Evolutionary conservation across 805 yeast genomes (phyloP), one percentile per base, ranked within the genome.

Genomic region (Wickerhamomyces bovis): DNA sequence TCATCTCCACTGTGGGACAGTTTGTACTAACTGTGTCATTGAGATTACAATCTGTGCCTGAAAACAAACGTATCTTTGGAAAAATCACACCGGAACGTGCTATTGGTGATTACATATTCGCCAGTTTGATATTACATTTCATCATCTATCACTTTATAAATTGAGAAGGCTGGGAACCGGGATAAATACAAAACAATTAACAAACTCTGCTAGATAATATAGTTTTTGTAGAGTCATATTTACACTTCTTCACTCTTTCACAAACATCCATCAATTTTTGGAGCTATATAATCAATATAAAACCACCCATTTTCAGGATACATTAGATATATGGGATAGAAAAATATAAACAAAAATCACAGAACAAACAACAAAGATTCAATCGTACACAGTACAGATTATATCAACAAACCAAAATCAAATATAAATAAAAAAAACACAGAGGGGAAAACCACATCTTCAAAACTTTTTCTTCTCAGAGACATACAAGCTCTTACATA

Each of bases 1-100:
- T 94, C 63, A 78, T 85, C 46, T 72, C 89, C 20, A 87, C 97
- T 40, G 97, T 94, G 43, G 98, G 96, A 13, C 98, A 94, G 66
- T 94, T 94, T 64, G 98, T 94, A 22, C 76, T 94, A 52, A 80
- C 95, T 12, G 88, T 86, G 38, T 76, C 86, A 50, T 71, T 94
- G 60, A 76, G 98, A 60, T 75, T 92, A 60, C 97, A 90, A 62
- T 72, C 76, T 48, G 67, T 72, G 49, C 57, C 71, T 40, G 58
- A 60, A 44, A 73, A 71, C 53, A 49, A 56, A 43, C 42, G 41
- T 12, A 67, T 67, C 46, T 78, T 77, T 60, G 60, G 57, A 4
- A 62, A 66, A 4, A 71, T 78, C 36, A 59, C 77, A 6, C 77
- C 77, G 31, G 77, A 74, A 58, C 71, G 82, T 46, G 89, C 97